These are phyloP conservation scores for Morella rubra DNA, from an alignment of 306 rosid species.

Conservation along the genomic window DNA sequence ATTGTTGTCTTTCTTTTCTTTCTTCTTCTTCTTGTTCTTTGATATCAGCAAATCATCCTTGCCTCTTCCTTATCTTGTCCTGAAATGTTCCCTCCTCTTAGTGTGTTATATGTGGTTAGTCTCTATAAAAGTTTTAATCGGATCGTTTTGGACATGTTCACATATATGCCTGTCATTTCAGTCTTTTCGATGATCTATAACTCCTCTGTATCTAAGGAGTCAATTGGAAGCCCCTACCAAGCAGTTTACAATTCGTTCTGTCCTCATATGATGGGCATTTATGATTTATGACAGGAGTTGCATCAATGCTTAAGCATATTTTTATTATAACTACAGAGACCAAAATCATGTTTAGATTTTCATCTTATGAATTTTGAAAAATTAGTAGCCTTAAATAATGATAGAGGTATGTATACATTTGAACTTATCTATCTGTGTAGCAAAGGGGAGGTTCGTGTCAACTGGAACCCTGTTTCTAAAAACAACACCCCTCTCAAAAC, in stretches of 20 bases:
- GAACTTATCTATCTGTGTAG: slow-evolving; percentile 36
- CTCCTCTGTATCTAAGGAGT: background rate
- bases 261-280: background rate
- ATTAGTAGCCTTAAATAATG: slow-evolving; percentile 14
- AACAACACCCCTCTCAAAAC: slow-evolving; percentile 74
- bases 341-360: background rate
- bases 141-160: background rate
- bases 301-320: background rate
- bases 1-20: background rate
- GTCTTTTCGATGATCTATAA: background rate
- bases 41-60: background rate
- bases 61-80: background rate
- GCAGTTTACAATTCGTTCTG: background rate
- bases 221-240: background rate
- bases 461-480: slow-evolving; percentile 75
- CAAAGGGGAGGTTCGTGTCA: slow-evolving; percentile 81
- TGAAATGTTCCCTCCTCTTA: background rate
- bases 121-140: background rate
- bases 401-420: slow-evolving; percentile 2
- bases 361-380: background rate
- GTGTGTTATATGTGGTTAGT: background rate
- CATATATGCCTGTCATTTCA: background rate
- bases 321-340: background rate
- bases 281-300: background rate
- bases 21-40: background rate